Base-by-base conservation (phyloP, 2,329 filamentous ascomycete genomes). In the Acrocalymma vagum region DNA sequence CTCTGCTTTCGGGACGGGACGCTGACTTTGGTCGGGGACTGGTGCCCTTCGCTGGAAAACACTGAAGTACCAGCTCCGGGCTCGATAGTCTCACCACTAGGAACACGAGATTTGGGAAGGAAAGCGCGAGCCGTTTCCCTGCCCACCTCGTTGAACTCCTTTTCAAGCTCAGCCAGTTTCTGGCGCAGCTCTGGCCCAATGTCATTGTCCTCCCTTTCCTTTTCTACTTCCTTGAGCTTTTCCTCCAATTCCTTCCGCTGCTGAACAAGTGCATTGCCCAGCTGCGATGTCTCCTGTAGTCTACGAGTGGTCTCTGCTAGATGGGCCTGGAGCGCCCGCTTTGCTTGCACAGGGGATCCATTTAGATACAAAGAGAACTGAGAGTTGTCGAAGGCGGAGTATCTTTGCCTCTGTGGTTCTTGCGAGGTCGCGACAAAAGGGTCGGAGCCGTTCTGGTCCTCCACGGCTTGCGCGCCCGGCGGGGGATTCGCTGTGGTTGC, bases 81-180 rank as follows among this genome's bases (percentile, higher is more conserved):
- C 33, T 68, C 65, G 11, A 56, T 22, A 1, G 55, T 57, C 46
- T 70, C 67, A 35, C 64, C 67, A 65, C 87, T 91, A 13, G 87
- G 83, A 15, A 90, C 82, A 60, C 90, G 83, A 8, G 81, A 77
- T 68, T 91, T 91, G 56, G 94, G 94, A 22, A 97, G 74, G 66
- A 96, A 93, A 3, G 90, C 91, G 52, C 93, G 82, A 28, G 93
- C 90, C 31, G 88, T 94, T 67, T 97, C 93, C 49, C 87, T 82
- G 9, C 92, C 91, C 30, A 97, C 86, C 64, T 96, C 92, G 67
- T 95, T 93, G 74, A 95, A 97, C 63, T 99, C 94, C 69, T 84
- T 89, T 70, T 99, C 94, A 45, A 99, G 84, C 50, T 95, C 91
- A 10, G 84, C 79, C 37, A 99, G 80, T 71, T 88, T 91, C 60